These are phyloP conservation scores for Staphylotrichum longicolle DNA, from an alignment of 495 filamentous ascomycete genomes.

Conservation along the genomic window DNA sequence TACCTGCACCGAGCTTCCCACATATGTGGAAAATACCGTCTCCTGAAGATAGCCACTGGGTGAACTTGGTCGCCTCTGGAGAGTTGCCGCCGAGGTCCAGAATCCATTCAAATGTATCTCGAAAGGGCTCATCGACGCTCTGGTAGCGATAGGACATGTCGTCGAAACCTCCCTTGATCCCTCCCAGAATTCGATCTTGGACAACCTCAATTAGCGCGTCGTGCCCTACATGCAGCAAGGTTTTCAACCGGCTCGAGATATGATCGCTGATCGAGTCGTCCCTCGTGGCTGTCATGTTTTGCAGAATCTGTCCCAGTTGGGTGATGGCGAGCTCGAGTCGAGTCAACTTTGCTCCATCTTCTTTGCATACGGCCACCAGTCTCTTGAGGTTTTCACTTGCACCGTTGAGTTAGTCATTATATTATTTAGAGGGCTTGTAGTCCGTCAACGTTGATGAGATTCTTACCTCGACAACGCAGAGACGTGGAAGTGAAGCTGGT, in stretches of 20 bases:
- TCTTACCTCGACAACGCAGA: background rate
- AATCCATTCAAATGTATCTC: background rate
- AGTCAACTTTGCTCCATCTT: background rate
- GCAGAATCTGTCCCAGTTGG: background rate
- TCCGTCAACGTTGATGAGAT: background rate
- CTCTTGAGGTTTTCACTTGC: background rate
- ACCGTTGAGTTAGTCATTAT: background rate
- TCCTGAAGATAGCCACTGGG: conserved; percentile 16
- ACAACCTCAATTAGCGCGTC: background rate
- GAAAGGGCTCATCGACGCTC: background rate
- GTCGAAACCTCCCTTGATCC: background rate
- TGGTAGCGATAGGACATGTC: background rate
- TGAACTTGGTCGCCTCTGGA: background rate
- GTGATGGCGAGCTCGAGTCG: background rate
- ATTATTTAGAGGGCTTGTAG: too few species aligned
- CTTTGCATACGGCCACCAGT: background rate
- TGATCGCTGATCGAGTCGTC: background rate
- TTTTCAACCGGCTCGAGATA: background rate
- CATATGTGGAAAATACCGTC: conserved; percentile 33
- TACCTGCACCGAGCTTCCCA: conserved; percentile 42
- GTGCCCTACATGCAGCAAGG: background rate
- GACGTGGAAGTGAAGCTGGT: background rate
- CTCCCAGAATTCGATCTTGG: background rate
- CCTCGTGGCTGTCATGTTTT: background rate
- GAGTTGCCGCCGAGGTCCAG: background rate